Conservation (phyloP, 345 rosid species). For the Pistacia vera region DNA sequence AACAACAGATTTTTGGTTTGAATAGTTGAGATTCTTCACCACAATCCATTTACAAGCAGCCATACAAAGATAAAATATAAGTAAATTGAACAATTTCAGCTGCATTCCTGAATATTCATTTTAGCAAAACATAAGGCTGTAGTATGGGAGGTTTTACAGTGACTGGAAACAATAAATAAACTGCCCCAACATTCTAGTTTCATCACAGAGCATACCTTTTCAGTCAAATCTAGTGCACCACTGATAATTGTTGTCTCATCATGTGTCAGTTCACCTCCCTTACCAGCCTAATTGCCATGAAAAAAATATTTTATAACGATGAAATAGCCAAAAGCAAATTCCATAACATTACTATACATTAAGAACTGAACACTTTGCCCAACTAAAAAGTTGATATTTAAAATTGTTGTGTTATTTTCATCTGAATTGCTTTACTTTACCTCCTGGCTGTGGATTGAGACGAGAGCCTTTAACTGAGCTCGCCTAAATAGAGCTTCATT, state of each 20-base stretch:
- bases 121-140: background rate
- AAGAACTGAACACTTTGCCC: conserved; percentile 1
- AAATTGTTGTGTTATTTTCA: conserved; percentile 5
- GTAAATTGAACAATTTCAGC: background rate
- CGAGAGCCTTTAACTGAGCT: conserved; percentile 95
- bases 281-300: conserved; percentile 73
- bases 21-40: background rate
- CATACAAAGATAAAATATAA: background rate
- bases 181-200: background rate
- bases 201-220: conserved; percentile 59
- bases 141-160: too few species aligned
- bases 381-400: background rate
- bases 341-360: background rate
- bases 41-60: background rate
- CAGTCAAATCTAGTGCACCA: conserved; percentile 96
- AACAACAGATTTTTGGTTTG: background rate
- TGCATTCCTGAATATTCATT: conserved; percentile 6
- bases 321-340: background rate
- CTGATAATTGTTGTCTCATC: conserved; percentile 97
- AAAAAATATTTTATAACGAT: background rate
- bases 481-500: conserved; percentile 88
- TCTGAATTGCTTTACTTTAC: conserved; percentile 35
- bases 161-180: background rate
- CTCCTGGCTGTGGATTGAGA: conserved; percentile 90
- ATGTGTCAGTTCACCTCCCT: conserved; percentile 97